Evolutionary conservation across 164 flowering plant species (phyloP), one percentile per base, ranked within the genome.

Genomic region (Umbellularia californica): DNA sequence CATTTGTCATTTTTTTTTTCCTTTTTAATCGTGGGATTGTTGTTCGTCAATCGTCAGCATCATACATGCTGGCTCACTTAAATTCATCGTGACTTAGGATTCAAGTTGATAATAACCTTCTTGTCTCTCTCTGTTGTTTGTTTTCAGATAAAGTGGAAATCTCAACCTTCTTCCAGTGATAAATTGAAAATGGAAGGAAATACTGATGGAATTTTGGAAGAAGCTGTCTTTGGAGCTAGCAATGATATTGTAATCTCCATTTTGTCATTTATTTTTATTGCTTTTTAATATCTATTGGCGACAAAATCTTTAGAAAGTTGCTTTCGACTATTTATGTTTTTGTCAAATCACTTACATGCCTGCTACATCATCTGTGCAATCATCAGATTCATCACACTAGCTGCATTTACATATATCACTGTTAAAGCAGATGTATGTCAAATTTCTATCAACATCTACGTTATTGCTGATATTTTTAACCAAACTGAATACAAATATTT

Each of bases 141-240:
- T 47, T 41, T 41, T 51, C 74, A 67, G 77, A 35, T 70, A 28
- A 66, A 41, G 69, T 52, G 41, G 73, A 63, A 68, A 17, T 50
- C 65, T 17, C 64, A 30, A 67, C 69, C 30, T 51, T 62, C 65
- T 35, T 72, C 58, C 55, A 23, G 71, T 68, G 65, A 64, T 33
- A 69, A 62, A 24, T 85, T 90, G 92, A 90, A 90, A 75, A 74
- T 88, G 75, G 89, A 83, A 73, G 76, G 84, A 27, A 79, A 82
- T 25, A 58, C 78, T 12, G 72, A 82, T 65, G 82, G 73, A 30
- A 25, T 82, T 3, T 58, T 82, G 9, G 92, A 88, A 30, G 92
- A 87, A 33, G 85, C 85, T 22, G 11, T 52, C 55, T 76, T 78
- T 69, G 85, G 76, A 72, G 51, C 70, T 52, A 73, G 55, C 24